Conservation (phyloP, 257 asterid species). For the Solanum chiquidenum region DNA sequence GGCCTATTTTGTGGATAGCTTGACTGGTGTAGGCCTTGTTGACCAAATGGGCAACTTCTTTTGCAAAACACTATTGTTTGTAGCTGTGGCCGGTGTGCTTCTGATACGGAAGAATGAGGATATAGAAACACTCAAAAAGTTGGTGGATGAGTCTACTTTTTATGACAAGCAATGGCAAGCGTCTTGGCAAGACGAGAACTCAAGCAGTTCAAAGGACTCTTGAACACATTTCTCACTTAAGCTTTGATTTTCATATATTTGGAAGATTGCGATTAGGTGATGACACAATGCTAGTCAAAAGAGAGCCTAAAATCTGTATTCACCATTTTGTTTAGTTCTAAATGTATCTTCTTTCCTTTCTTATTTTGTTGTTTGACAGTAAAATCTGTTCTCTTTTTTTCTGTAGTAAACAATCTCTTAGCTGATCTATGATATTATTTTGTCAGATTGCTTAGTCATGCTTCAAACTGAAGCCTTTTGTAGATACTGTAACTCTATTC, state of each 20-base stretch:
- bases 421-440: neutral
- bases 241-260: neutral
- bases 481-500: neutral
- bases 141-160: slow-evolving; percentile 11
- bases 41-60: slow-evolving; percentile 96
- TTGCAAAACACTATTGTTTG: slow-evolving; percentile 68
- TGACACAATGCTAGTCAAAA: neutral
- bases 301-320: neutral
- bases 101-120: slow-evolving; percentile 76
- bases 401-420: neutral
- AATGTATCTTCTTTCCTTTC: neutral
- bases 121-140: slow-evolving; percentile 3
- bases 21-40: slow-evolving; percentile 88
- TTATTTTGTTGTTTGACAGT: neutral
- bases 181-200: slow-evolving; percentile 7
- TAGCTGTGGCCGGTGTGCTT: slow-evolving; percentile 80
- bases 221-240: neutral
- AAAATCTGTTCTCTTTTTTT: neutral
- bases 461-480: neutral
- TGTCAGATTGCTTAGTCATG: neutral
- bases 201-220: neutral
- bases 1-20: slow-evolving; percentile 93
- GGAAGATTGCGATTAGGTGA: neutral
- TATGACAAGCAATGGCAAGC: slow-evolving; percentile 19
- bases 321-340: neutral